These are phyloP conservation scores for Lathyrus tuberosus DNA, from an alignment of 306 rosid species.

Conservation along the genomic window DNA sequence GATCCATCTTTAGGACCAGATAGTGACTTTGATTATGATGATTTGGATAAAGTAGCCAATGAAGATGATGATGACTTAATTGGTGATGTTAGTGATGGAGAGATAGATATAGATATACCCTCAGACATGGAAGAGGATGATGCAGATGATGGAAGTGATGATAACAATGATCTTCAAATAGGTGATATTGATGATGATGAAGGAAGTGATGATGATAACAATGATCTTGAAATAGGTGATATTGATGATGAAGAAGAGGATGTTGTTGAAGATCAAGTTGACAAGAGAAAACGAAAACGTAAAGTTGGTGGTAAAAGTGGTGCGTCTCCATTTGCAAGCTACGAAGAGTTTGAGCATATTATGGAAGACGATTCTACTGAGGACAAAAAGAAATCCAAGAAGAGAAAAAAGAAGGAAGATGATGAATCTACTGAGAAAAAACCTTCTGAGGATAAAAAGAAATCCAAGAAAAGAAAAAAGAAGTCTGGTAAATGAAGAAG, in stretches of 20 bases:
- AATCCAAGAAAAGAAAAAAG: constrained; percentile 45
- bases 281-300: constrained; percentile 50
- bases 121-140: constrained; percentile 63
- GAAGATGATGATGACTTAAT: constrained; percentile 87
- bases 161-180: constrained; percentile 20
- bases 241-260: constrained; percentile 50
- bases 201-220: constrained; percentile 40
- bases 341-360: constrained; percentile 83
- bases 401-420: constrained; percentile 40
- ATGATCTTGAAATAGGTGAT: constrained; percentile 47
- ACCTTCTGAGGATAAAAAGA: constrained; percentile 30
- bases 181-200: constrained; percentile 46
- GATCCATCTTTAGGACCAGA: constrained; percentile 53
- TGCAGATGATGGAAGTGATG: constrained; percentile 30
- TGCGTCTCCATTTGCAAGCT: constrained; percentile 60
- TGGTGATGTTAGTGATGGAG: constrained; percentile 66
- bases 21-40: constrained; percentile 78
- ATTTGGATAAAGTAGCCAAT: constrained; percentile 68
- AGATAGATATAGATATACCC: constrained; percentile 58
- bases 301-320: constrained; percentile 52
- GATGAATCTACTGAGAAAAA: constrained; percentile 34
- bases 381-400: constrained; percentile 34
- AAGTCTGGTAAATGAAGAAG: constrained; percentile 26
- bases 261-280: constrained; percentile 44
- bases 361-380: constrained; percentile 40